Conservation (phyloP, 2,329 filamentous ascomycete genomes). For the Ophiognomonia clavigignenti-juglandacearum region DNA sequence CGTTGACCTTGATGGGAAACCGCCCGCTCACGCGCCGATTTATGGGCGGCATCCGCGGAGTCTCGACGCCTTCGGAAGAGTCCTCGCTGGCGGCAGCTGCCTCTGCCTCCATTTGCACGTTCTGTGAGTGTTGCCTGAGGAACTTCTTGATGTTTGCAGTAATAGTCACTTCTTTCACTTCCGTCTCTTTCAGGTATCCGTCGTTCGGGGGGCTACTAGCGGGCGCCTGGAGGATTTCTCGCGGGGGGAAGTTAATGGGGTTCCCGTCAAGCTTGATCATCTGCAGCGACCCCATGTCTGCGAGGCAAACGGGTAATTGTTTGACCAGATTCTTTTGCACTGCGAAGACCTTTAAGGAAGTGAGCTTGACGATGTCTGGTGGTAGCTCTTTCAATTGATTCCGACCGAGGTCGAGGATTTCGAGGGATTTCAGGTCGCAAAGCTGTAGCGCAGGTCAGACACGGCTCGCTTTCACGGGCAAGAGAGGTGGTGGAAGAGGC, state of each 20-base stretch:
- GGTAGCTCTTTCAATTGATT: slow-evolving; percentile 79
- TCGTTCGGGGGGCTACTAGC: slow-evolving; percentile 52
- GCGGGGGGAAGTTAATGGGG: slow-evolving; percentile 74
- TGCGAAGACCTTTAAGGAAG: slow-evolving; percentile 83
- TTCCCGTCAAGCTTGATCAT: slow-evolving; percentile 89
- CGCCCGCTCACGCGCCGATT: slow-evolving; percentile 60
- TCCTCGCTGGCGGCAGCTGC: slow-evolving; percentile 45
- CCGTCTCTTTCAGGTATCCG: slow-evolving; percentile 53
- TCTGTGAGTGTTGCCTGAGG: slow-evolving; percentile 48
- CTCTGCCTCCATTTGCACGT: slow-evolving; percentile 49
- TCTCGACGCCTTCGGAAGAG: slow-evolving; percentile 71
- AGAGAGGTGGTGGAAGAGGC: background rate
- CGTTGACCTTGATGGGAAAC: slow-evolving; percentile 66
- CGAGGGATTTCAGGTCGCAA: slow-evolving; percentile 77
- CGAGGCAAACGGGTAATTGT: slow-evolving; percentile 75
- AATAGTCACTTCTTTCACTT: slow-evolving; percentile 56
- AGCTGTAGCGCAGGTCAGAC: slow-evolving; percentile 49
- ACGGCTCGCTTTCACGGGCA: slow-evolving; percentile 1
- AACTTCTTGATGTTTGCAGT: slow-evolving; percentile 60
- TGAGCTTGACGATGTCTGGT: slow-evolving; percentile 72
- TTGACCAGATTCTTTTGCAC: slow-evolving; percentile 84
- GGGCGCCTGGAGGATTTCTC: slow-evolving; percentile 59
- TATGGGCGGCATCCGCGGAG: slow-evolving; percentile 62
- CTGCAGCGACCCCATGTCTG: slow-evolving; percentile 84
- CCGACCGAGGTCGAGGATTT: slow-evolving; percentile 87